A percentile compares a stretch with the other conserved stretches of the same genome.
Evolutionary conservation across 371 early-diverging fungal genomes (phyloP).

Genomic region (Apophysomyces variabilis): DNA sequence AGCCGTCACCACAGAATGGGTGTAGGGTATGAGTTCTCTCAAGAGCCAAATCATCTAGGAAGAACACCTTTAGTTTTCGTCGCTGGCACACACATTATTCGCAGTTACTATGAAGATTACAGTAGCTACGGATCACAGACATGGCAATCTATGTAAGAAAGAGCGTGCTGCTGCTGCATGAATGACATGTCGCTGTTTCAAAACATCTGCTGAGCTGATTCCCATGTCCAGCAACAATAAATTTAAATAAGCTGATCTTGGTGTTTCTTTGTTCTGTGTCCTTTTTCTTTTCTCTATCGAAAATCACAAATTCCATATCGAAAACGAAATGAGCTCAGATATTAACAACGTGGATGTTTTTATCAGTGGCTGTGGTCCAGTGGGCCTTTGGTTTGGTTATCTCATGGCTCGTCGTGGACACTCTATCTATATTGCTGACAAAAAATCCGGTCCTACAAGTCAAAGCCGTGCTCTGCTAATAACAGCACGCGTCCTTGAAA

Average conservation of each 20-base stretch:
- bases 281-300: neutral
- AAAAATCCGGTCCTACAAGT: slow-evolving; percentile 35
- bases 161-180: neutral
- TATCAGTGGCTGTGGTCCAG: slow-evolving; percentile 52
- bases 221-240: too few relatives aligned
- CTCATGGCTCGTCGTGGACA: slow-evolving; percentile 41
- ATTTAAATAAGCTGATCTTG: too few relatives aligned
- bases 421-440: slow-evolving; percentile 41
- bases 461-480: slow-evolving; percentile 49
- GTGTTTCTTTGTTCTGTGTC: too few relatives aligned
- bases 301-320: neutral
- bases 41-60: too few relatives aligned
- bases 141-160: too few relatives aligned
- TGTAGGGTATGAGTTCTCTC: too few relatives aligned
- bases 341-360: slow-evolving; percentile 30
- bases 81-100: too few relatives aligned
- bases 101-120: too few relatives aligned
- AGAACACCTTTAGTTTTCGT: too few relatives aligned
- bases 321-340: neutral
- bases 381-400: slow-evolving; percentile 48
- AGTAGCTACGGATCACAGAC: too few relatives aligned
- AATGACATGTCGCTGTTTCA: neutral
- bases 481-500: slow-evolving; percentile 45
- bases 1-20: neutral
- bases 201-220: neutral